A percentile compares a stretch with the other conserved stretches of the same genome.
Conservation (phyloP, 2,329 filamentous ascomycete genomes). For the Claviceps fusiformis region DNA sequence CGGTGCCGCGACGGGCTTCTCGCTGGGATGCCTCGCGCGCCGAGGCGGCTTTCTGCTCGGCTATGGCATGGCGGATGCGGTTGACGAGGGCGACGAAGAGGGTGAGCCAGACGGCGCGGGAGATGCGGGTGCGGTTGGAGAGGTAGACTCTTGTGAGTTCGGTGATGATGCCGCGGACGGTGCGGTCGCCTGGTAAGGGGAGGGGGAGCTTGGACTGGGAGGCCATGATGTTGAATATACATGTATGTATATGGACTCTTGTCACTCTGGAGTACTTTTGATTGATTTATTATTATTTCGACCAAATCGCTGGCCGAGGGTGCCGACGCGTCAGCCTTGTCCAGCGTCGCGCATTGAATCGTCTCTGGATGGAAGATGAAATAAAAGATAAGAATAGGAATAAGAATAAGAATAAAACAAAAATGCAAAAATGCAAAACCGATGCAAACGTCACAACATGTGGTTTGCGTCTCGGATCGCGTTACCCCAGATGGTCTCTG, state of each 20-base stretch:
- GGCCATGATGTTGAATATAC: slow-evolving; percentile 40
- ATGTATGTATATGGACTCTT: too few species aligned
- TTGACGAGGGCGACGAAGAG: slow-evolving; percentile 70
- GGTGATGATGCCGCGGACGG: slow-evolving; percentile 50
- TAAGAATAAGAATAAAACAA: too few species aligned
- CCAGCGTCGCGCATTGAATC: too few species aligned
- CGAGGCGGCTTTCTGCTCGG: slow-evolving; percentile 81
- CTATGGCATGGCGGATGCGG: slow-evolving; percentile 80
- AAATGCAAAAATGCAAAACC: too few species aligned
- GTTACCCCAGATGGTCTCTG: background rate
- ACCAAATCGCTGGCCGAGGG: too few species aligned
- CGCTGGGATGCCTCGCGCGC: slow-evolving; percentile 49
- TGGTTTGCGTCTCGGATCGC: too few species aligned
- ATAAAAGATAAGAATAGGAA: too few species aligned
- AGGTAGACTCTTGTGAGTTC: slow-evolving; percentile 62
- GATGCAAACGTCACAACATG: too few species aligned
- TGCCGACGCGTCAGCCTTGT: too few species aligned
- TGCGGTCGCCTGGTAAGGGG: slow-evolving; percentile 41
- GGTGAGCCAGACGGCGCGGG: slow-evolving; percentile 69
- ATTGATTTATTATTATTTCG: too few species aligned
- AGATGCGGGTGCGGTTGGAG: slow-evolving; percentile 67
- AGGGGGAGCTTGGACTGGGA: slow-evolving; percentile 59
- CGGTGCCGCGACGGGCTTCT: slow-evolving; percentile 33
- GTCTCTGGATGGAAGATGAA: too few species aligned
- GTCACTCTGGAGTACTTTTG: too few species aligned